Base-by-base conservation (phyloP, 2,329 filamentous ascomycete species). In the Canariomyces notabilis region DNA sequence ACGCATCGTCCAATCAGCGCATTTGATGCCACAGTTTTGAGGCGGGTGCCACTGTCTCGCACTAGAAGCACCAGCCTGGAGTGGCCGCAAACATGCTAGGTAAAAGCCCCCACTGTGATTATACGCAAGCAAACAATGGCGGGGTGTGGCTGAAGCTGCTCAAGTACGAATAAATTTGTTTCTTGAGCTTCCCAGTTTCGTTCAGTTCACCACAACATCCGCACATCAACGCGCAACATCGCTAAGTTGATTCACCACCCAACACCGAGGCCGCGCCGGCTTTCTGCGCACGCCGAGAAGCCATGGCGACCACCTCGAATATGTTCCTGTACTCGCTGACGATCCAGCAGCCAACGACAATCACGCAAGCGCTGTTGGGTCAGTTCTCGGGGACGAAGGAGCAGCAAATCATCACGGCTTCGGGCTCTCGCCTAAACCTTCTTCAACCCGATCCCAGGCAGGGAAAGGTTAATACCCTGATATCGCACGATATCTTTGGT, bases 281-380 rank as follows among this genome's bases (percentile, higher is more conserved):
- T 70, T 63, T 64, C 71, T 72, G 71, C 71, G 71, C 68, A 63
- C 62, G 62, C 44, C 54, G 54, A 68, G 61, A 64, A 77, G n/a
- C 64, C 65, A 97, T 97, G 93, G 91, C 93, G 74, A 95, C 90
- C 66, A 96, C 91, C 52, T 96, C 90, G 57, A 91, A 91, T 67
- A 95, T 96, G 89, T 96, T 96, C 68, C 83, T 98, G 73, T 98
- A 98, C 74, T 93, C 89, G 62, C 77, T 98, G 73, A 97, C 93
- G 58, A 84, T 99, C 62, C 89, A 96, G 70, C 85, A 88, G 59
- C 88, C 93, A 26, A 90, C 89, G 57, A 86, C 89, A 50, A 82
- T 95, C 61, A 89, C 85, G 41, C 86, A 95, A 70, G 90, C 93
- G 54, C 85, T 96, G 56, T 78, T 95, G 50, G 94, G 93, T 59